A percentile compares a stretch with the other conserved stretches of the same genome.
Conservation (phyloP, 768 basidiomycete genomes). For the Suillus occidentalis region DNA sequence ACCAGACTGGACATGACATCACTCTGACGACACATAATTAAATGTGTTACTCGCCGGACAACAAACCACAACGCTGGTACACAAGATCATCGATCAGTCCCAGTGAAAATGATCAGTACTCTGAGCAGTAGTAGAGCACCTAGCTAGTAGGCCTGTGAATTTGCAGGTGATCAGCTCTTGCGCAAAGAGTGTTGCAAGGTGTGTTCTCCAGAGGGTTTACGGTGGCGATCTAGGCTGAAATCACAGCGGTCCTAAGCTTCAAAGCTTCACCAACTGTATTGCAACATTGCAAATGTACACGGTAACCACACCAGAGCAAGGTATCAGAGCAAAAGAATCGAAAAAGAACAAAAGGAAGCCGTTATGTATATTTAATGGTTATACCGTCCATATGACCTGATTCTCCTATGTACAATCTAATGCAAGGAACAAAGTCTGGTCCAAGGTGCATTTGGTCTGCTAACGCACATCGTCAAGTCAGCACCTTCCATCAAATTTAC, state of each 20-base stretch:
- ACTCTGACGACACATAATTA: background rate
- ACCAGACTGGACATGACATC: background rate
- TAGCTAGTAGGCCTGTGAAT: background rate
- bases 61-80: background rate
- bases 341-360: background rate
- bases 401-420: background rate
- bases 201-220: background rate
- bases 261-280: background rate
- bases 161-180: background rate
- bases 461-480: background rate
- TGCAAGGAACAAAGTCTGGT: background rate
- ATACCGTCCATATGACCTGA: background rate
- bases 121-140: background rate
- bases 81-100: background rate
- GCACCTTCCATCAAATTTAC: background rate
- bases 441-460: background rate
- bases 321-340: background rate
- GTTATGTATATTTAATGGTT: background rate
- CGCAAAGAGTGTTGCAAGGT: background rate
- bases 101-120: too few species aligned
- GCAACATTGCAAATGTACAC: background rate
- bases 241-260: background rate
- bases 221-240: background rate
- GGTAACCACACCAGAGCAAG: background rate
- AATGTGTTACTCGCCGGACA: background rate